A percentile compares a stretch with the other conserved stretches of the same genome.
phyloP scores from a whole-genome alignment of 2,329 filamentous ascomycete genomes.

The Xylaria sp. region DNA sequence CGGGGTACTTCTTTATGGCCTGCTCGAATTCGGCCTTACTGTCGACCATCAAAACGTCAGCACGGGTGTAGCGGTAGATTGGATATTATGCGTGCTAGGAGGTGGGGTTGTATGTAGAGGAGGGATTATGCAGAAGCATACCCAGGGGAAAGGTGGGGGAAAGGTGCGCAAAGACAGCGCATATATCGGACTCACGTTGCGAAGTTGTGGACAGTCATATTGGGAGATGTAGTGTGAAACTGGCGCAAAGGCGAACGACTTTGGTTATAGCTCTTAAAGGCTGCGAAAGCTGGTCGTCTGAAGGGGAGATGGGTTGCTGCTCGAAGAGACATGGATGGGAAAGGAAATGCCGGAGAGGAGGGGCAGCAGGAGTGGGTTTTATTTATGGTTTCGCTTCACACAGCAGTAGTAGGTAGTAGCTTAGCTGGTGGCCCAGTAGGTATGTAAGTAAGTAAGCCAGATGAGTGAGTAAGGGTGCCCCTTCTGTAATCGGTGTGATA shows the following conservation, averaged over 20 bases:
- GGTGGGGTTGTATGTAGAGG: background rate
- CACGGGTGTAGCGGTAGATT: background rate
- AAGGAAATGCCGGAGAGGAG: slow-evolving; percentile 25
- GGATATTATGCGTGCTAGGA: background rate
- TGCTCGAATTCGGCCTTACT: slow-evolving; percentile 48
- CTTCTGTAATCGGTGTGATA: slow-evolving; percentile 27
- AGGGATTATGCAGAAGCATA: background rate
- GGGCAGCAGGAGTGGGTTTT: slow-evolving; percentile 40
- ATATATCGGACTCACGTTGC: slow-evolving; percentile 48
- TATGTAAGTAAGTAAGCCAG: no score
- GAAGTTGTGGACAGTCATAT: slow-evolving; percentile 58
- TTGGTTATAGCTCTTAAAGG: slow-evolving; percentile 37
- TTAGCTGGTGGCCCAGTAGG: background rate
- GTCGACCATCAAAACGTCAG: slow-evolving; percentile 32
- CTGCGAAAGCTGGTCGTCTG: slow-evolving; percentile 39
- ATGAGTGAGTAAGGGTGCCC: background rate
- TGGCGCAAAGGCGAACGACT: slow-evolving; percentile 43
- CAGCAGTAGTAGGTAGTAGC: background rate
- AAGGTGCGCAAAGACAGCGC: background rate
- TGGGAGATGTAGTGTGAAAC: slow-evolving; percentile 55
- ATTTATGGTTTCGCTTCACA: slow-evolving; percentile 16
- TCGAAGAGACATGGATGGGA: slow-evolving; percentile 44
- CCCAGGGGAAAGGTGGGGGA: no score
- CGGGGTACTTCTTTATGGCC: slow-evolving; percentile 56
- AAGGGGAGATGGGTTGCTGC: slow-evolving; percentile 39